Evolutionary conservation across 306 rosid genomes (phyloP).

Genomic region (Heteromeles arbutifolia): DNA sequence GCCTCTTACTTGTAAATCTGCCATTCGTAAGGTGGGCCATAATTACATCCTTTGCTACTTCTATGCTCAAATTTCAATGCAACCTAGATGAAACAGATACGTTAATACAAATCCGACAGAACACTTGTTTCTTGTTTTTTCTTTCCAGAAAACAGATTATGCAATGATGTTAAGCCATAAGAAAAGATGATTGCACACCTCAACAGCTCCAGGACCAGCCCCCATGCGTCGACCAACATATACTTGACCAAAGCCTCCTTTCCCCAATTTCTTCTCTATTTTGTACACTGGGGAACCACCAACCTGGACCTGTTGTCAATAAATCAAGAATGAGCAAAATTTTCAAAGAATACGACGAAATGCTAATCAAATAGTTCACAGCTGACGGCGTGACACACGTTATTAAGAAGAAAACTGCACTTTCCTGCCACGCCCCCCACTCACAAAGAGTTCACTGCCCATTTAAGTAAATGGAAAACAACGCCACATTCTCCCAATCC

Average conservation of each 20-base stretch:
- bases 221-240: constrained; percentile 67
- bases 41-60: constrained; percentile 87
- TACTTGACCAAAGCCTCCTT: constrained; percentile 95
- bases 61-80: constrained; percentile 93
- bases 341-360: background rate
- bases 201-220: constrained; percentile 65
- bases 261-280: constrained; percentile 49
- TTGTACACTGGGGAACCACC: constrained; percentile 48
- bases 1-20: constrained; percentile 78
- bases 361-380: background rate
- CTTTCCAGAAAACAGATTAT: background rate
- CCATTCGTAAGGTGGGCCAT: constrained; percentile 94
- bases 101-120: constrained; percentile 8
- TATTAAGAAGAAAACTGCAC: background rate
- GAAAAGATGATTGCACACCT: constrained; percentile 32
- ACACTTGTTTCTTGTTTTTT: background rate
- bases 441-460: background rate
- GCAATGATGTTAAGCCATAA: background rate
- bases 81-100: constrained; percentile 36
- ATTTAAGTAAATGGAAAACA: no score
- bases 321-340: background rate
- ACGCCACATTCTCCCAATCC: background rate
- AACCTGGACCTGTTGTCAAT: constrained; percentile 39
- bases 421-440: background rate
- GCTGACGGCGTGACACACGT: background rate